These are phyloP conservation scores for Pseudogymnoascus sp. DNA, from an alignment of 2,329 filamentous ascomycete genomes.

Conservation along the genomic window DNA sequence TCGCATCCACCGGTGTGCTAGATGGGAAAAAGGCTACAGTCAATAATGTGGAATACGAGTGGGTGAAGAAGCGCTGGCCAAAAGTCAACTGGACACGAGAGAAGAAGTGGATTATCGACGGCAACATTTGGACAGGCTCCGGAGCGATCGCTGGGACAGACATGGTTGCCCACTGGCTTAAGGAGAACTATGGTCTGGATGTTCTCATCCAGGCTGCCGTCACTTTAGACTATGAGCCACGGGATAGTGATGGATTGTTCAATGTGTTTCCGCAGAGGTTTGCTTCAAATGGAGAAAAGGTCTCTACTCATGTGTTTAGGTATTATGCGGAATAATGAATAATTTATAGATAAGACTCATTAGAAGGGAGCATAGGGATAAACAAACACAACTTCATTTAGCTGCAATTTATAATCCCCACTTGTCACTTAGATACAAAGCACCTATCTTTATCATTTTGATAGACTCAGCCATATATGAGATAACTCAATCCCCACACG, in stretches of 20 bases:
- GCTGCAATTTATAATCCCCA: no score
- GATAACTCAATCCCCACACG: no score
- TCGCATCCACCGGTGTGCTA: constrained; percentile 32
- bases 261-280: no score
- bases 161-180: constrained; percentile 25
- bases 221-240: constrained; percentile 22
- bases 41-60: constrained; percentile 32
- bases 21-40: constrained; percentile 38
- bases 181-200: constrained; percentile 20
- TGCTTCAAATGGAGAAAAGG: no score
- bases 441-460: no score
- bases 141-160: constrained; percentile 38
- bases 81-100: constrained; percentile 38
- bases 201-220: constrained; percentile 14
- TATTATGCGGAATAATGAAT: no score
- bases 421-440: no score
- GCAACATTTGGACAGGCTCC: constrained; percentile 39
- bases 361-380: no score
- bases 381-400: no score
- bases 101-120: constrained; percentile 39
- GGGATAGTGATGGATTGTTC: constrained; percentile 16
- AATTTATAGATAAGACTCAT: no score
- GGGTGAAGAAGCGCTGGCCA: constrained; percentile 29
- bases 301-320: no score
- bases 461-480: no score